phyloP scores from a whole-genome alignment of 225 moss, liverwort and hornwort genomes.

The Sphagnum contortum region DNA sequence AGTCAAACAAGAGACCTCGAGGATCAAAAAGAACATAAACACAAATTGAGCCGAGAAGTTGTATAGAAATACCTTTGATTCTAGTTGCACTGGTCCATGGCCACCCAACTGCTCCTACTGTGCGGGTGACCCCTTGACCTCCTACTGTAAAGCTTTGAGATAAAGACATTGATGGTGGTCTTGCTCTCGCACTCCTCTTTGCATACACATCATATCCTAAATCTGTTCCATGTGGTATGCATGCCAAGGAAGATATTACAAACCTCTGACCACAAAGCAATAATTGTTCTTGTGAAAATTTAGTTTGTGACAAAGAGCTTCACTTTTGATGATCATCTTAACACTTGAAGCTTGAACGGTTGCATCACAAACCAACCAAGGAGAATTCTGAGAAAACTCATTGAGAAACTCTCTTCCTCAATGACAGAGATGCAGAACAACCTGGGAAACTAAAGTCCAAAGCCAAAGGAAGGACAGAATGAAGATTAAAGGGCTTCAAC shows the following conservation, averaged over 20 bases:
- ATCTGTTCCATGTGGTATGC: slow-evolving; percentile 15
- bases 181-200: slow-evolving; percentile 39
- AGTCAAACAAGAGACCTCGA: neutral
- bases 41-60: neutral
- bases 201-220: slow-evolving; percentile 20
- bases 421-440: neutral
- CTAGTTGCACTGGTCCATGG: slow-evolving; percentile 24
- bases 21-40: neutral
- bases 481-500: too few species aligned
- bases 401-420: neutral
- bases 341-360: too few species aligned
- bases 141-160: slow-evolving; percentile 64
- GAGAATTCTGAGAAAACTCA: neutral
- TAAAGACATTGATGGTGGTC: slow-evolving; percentile 74
- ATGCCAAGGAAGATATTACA: neutral
- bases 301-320: neutral
- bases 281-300: neutral
- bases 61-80: slow-evolving; percentile 54
- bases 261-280: neutral
- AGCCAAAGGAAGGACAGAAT: too few species aligned
- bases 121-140: slow-evolving; percentile 43
- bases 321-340: too few species aligned
- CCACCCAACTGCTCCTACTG: slow-evolving; percentile 51
- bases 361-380: neutral
- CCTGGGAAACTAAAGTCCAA: too few species aligned